Evolutionary conservation across 2,329 filamentous ascomycete species (phyloP).

Genomic region (Acrocalymma vagum): DNA sequence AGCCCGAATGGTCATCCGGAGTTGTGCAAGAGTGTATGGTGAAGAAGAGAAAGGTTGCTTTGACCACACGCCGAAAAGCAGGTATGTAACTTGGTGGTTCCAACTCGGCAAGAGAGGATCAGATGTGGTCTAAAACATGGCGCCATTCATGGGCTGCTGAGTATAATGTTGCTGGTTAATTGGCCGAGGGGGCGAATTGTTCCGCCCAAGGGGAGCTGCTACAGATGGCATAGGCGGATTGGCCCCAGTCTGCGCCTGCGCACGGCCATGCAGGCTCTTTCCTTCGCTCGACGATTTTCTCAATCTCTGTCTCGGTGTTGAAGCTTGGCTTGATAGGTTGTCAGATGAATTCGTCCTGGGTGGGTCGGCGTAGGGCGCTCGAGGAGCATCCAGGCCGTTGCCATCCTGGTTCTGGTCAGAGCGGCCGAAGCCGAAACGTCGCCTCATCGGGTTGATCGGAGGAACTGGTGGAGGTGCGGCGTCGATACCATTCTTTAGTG

Average conservation of each 20-base stretch:
- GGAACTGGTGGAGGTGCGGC: slow-evolving; percentile 60
- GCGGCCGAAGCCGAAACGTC: slow-evolving; percentile 55
- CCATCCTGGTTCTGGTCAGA: slow-evolving; percentile 44
- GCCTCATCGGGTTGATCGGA: slow-evolving; percentile 67
- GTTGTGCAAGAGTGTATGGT: slow-evolving; percentile 12
- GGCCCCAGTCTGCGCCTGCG: slow-evolving; percentile 34
- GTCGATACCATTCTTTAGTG: slow-evolving; percentile 60
- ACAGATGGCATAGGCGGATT: slow-evolving; percentile 39
- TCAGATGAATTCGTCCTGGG: slow-evolving; percentile 56
- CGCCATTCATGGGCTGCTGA: slow-evolving; percentile 43
- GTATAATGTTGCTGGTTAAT: slow-evolving; percentile 25
- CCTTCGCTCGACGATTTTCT: slow-evolving; percentile 62
- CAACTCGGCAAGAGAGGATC: too few species aligned
- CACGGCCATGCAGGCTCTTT: slow-evolving; percentile 55
- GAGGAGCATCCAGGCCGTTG: slow-evolving; percentile 36
- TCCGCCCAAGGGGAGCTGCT: slow-evolving; percentile 32
- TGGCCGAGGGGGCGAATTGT: slow-evolving; percentile 40
- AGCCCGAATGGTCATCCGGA: slow-evolving; percentile 5
- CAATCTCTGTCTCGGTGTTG: slow-evolving; percentile 49
- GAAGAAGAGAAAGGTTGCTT: slow-evolving; percentile 16
- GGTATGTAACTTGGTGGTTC: slow-evolving; percentile 2
- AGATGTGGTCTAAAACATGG: slow-evolving; percentile 39
- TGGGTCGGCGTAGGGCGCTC: slow-evolving; percentile 39
- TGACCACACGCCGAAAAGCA: slow-evolving; percentile 9
- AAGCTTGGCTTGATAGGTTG: slow-evolving; percentile 46